Conservation (phyloP, 2,329 filamentous ascomycete species). For the Elsinoe perseae region DNA sequence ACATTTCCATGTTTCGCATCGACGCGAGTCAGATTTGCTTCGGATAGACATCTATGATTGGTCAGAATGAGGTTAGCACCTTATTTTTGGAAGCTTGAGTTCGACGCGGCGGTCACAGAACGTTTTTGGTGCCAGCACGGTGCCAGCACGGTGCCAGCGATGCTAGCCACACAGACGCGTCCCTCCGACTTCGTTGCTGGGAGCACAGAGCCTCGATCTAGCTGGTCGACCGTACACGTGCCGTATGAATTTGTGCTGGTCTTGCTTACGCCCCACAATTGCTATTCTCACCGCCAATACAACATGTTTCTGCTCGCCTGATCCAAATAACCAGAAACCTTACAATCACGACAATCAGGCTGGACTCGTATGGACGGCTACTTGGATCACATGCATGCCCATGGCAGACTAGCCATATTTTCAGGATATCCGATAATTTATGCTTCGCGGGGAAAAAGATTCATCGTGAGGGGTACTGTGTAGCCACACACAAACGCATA, state of each 20-base stretch:
- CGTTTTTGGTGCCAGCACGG: not conserved
- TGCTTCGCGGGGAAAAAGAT: not conserved
- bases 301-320: not conserved
- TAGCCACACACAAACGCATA: not conserved
- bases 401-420: too few species aligned
- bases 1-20: conserved; percentile 12
- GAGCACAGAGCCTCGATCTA: not conserved
- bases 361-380: not conserved
- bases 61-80: not conserved
- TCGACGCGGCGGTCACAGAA: conserved; percentile 12
- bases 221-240: not conserved
- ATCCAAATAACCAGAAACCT: not conserved
- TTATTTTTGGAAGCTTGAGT: conserved; percentile 11
- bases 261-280: not conserved
- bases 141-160: not conserved
- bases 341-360: not conserved
- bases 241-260: not conserved
- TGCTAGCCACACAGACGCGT: conserved; percentile 11
- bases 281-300: not conserved
- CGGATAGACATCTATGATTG: not conserved
- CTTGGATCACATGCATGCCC: too few species aligned
- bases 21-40: not conserved
- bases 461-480: not conserved
- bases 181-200: not conserved
- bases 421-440: too few species aligned